These are phyloP conservation scores for Coleophoma eucalyptorum DNA, from an alignment of 2,329 filamentous ascomycete genomes.

Conservation along the genomic window DNA sequence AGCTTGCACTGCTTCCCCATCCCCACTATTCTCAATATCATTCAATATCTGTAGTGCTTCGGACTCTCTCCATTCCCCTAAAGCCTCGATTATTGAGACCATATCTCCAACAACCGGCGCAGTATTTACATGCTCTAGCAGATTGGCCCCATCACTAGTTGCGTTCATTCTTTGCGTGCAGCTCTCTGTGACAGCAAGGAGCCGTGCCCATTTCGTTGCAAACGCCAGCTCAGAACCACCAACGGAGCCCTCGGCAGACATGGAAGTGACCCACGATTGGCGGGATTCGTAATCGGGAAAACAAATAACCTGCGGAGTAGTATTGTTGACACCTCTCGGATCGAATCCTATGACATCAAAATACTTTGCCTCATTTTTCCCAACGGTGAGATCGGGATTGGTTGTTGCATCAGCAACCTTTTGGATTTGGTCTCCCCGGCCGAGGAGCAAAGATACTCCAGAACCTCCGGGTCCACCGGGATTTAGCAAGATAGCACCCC, in stretches of 20 bases:
- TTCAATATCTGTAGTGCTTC: neutral
- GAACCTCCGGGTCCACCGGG: slow-evolving; percentile 35
- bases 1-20: neutral
- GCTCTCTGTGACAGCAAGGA: neutral
- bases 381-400: neutral
- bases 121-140: neutral
- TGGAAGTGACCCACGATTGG: slow-evolving; percentile 1
- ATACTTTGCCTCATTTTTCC: slow-evolving; percentile 15
- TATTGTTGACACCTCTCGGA: slow-evolving; percentile 35
- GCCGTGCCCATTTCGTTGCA: neutral
- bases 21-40: neutral
- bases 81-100: neutral
- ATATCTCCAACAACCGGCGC: neutral
- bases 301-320: slow-evolving; percentile 26
- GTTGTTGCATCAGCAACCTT: slow-evolving; percentile 20
- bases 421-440: slow-evolving; percentile 21
- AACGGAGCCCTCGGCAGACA: neutral
- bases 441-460: slow-evolving; percentile 26
- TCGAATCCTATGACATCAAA: slow-evolving; percentile 38
- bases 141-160: neutral
- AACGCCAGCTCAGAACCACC: neutral
- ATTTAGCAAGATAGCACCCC: slow-evolving; percentile 34
- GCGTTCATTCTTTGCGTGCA: neutral
- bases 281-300: slow-evolving; percentile 22
- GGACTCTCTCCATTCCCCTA: neutral